Percentiles rank a stretch among this genome's conserved stretches.
These are phyloP conservation scores for Eutrema yunnanense DNA, from an alignment of 345 rosid species.

Conservation along the genomic window DNA sequence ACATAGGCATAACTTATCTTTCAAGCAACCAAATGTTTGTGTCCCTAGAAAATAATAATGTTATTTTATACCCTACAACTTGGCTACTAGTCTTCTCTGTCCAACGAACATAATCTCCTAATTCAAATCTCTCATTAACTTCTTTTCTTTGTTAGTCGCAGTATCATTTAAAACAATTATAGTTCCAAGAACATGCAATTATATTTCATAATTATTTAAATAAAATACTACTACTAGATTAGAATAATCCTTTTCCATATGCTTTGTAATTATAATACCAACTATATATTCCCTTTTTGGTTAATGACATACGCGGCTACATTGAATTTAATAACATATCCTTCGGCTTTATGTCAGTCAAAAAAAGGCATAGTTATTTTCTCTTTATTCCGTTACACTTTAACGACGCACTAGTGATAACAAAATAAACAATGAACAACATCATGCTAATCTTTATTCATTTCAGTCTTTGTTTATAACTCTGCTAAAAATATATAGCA, in stretches of 20 bases:
- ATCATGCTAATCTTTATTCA: neutral
- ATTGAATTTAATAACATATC: slow-evolving; percentile 8
- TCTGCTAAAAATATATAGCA: neutral
- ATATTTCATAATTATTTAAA: neutral
- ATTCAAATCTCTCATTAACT: slow-evolving; percentile 1
- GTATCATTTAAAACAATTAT: slow-evolving; percentile 14
- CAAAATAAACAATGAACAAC: neutral
- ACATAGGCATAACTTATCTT: slow-evolving; percentile 22
- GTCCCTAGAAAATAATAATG: slow-evolving; percentile 13
- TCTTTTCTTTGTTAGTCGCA: slow-evolving; percentile 6
- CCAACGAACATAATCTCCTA: slow-evolving; percentile 9
- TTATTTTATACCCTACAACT: slow-evolving; percentile 21
- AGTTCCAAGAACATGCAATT: slow-evolving; percentile 27
- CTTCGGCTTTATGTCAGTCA: slow-evolving; percentile 18
- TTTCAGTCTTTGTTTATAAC: neutral
- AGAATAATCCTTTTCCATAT: slow-evolving; percentile 4
- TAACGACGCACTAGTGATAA: slow-evolving; percentile 20
- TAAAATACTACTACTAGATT: neutral
- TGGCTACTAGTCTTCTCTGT: slow-evolving; percentile 21
- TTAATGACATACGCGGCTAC: slow-evolving; percentile 14
- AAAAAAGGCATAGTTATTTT: slow-evolving; percentile 8
- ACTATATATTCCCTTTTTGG: slow-evolving; percentile 14
- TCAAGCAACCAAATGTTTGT: slow-evolving; percentile 24
- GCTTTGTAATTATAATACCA: slow-evolving; percentile 24
- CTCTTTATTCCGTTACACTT: slow-evolving; percentile 28